A percentile compares a stretch with the other conserved stretches of the same genome.
Evolutionary conservation across 129 eudicot species (phyloP).

Genomic region (Tagetes erecta): DNA sequence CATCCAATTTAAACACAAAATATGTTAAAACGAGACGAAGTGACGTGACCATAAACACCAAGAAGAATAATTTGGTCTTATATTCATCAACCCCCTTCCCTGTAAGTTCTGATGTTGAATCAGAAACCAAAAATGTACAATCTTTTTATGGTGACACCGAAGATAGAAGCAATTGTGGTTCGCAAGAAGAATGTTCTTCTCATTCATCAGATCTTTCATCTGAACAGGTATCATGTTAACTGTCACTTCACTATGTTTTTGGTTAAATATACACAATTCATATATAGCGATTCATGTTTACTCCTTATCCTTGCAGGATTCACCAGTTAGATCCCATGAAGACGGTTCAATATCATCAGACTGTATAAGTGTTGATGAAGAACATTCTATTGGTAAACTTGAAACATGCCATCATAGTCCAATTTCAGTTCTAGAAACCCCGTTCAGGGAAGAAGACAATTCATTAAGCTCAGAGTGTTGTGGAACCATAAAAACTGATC

Average conservation of each 20-base stretch:
- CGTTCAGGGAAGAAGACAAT: slow-evolving; percentile 42
- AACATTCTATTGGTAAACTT: slow-evolving; percentile 35
- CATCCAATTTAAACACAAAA: slow-evolving; percentile 4
- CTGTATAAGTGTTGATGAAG: slow-evolving; percentile 20
- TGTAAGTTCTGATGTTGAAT: slow-evolving; percentile 19
- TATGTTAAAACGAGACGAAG: slow-evolving; percentile 21
- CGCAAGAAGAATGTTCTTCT: slow-evolving; percentile 25
- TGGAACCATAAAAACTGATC: slow-evolving; percentile 32
- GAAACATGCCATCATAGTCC: slow-evolving; percentile 51
- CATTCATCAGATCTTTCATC: slow-evolving; percentile 19
- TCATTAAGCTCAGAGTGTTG: slow-evolving; percentile 28
- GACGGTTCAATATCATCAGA: slow-evolving; percentile 31
- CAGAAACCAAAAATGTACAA: slow-evolving; percentile 20
- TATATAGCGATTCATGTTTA: not conserved
- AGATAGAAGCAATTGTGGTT: not conserved
- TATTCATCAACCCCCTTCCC: slow-evolving; percentile 8
- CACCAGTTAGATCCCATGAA: slow-evolving; percentile 31
- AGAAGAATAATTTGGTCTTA: slow-evolving; percentile 10
- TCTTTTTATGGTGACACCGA: slow-evolving; percentile 21
- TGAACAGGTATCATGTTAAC: slow-evolving; percentile 21
- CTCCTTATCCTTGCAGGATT: slow-evolving; percentile 40
- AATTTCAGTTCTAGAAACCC: slow-evolving; percentile 57
- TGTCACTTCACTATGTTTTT: not conserved
- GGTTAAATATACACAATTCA: not conserved
- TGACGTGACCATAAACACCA: slow-evolving; percentile 20